Conservation (phyloP, 345 rosid genomes). For the Arabis alpina region DNA sequence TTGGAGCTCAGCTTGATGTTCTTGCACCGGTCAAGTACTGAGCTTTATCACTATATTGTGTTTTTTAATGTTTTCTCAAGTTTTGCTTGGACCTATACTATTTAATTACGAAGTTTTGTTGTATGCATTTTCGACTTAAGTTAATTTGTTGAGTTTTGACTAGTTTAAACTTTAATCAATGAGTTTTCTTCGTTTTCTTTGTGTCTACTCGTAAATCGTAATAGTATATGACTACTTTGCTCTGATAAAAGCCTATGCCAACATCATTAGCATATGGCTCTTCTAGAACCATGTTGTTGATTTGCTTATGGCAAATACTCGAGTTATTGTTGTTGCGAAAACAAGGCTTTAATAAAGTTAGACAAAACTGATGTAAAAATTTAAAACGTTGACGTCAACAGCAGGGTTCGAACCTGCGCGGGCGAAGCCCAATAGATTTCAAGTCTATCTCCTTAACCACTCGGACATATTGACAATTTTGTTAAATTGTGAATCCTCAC, state of each 20-base stretch:
- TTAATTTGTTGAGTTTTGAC: too few species aligned
- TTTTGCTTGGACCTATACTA: slow-evolving; percentile 13
- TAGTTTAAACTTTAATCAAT: too few species aligned
- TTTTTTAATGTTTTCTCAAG: slow-evolving; percentile 18
- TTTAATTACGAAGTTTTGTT: slow-evolving; percentile 11
- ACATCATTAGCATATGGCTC: not conserved
- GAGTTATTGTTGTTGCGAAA: too few species aligned
- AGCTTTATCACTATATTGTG: slow-evolving; percentile 5
- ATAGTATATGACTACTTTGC: not conserved
- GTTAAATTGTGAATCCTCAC: too few species aligned
- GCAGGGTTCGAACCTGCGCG: slow-evolving; percentile 94
- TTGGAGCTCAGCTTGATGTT: slow-evolving; percentile 68
- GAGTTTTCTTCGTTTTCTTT: too few species aligned
- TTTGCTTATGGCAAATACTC: too few species aligned
- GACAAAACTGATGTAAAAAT: too few species aligned
- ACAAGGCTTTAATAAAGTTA: too few species aligned
- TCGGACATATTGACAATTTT: slow-evolving; percentile 79
- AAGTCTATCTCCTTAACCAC: slow-evolving; percentile 99
- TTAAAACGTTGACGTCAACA: slow-evolving; percentile 50
- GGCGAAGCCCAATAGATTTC: slow-evolving; percentile 89
- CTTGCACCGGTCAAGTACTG: slow-evolving; percentile 68
- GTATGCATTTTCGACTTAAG: slow-evolving; percentile 12
- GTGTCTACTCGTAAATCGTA: too few species aligned
- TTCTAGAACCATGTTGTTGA: too few species aligned
- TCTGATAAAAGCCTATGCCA: not conserved